Evolutionary conservation across 164 flowering plant genomes (phyloP).

Genomic region (Magnolia changhungtana): DNA sequence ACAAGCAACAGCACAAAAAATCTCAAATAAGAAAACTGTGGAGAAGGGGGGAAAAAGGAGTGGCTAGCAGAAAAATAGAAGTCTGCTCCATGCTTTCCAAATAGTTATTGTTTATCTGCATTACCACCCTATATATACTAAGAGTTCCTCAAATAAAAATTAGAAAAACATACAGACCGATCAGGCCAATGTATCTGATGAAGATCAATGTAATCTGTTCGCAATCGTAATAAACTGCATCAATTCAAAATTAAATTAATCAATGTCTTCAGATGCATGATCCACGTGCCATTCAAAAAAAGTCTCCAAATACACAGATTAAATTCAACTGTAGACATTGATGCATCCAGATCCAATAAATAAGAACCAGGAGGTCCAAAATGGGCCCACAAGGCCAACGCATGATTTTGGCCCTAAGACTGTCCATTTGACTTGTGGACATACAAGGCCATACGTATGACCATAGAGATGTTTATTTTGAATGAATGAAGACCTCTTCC

Average conservation of each 20-base stretch:
- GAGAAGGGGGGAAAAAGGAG: background rate
- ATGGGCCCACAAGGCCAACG: background rate
- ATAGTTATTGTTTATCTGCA: background rate
- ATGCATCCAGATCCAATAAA: background rate
- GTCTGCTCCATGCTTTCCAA: no score
- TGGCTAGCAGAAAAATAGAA: background rate
- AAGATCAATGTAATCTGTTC: constrained; percentile 74
- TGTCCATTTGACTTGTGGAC: background rate
- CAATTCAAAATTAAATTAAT: background rate
- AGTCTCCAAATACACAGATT: no score
- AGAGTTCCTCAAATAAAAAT: background rate
- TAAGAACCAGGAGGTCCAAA: background rate
- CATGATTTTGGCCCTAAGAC: background rate
- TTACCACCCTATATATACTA: background rate
- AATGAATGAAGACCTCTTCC: no score
- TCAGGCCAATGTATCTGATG: constrained; percentile 95
- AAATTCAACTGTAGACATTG: background rate
- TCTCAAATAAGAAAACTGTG: constrained; percentile 2
- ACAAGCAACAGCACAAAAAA: constrained; percentile 19
- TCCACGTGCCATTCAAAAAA: no score
- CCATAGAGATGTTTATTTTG: background rate
- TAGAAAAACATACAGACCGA: constrained; percentile 57
- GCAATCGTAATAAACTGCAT: constrained; percentile 63
- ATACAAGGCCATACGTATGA: no score
- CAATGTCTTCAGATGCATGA: background rate